Evolutionary conservation across 495 filamentous ascomycete species (phyloP).

Genomic region (Lasiosphaeria hispida): DNA sequence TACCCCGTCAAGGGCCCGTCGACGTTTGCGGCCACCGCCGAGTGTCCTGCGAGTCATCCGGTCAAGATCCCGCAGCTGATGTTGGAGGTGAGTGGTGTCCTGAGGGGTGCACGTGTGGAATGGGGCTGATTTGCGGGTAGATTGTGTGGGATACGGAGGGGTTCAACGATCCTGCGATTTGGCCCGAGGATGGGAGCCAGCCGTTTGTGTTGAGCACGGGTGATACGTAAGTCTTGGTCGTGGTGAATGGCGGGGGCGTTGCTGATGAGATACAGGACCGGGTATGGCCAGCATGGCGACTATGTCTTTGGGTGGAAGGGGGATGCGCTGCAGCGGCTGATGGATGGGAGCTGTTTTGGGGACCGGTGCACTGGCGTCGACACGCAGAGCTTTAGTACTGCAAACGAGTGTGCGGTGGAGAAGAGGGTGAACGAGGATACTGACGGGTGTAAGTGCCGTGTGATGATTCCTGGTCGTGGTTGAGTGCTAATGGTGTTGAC

Average conservation of each 20-base stretch:
- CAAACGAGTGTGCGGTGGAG: constrained; percentile 39
- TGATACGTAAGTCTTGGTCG: constrained; percentile 33
- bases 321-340: constrained; percentile 41
- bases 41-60: constrained; percentile 21
- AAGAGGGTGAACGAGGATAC: constrained; percentile 39
- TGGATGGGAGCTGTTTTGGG: constrained; percentile 32
- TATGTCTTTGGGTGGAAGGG: constrained; percentile 50
- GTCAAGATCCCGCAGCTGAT: constrained; percentile 28
- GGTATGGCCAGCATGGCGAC: constrained; percentile 47
- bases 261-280: constrained; percentile 23
- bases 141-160: constrained; percentile 16
- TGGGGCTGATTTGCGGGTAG: too few relatives aligned
- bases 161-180: constrained; percentile 40
- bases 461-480: too few relatives aligned
- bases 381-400: constrained; percentile 35
- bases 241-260: neutral
- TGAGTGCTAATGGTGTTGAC: too few relatives aligned
- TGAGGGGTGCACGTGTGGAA: too few relatives aligned
- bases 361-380: constrained; percentile 33
- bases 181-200: constrained; percentile 40
- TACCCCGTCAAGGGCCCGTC: constrained; percentile 23
- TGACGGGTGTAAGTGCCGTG: constrained; percentile 43
- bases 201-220: constrained; percentile 47
- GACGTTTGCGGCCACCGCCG: constrained; percentile 13
- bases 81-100: constrained; percentile 10